These are phyloP conservation scores for Zygosaccharomyces pseudobailii DNA, from an alignment of 1,139 yeast genomes.

Conservation along the genomic window DNA sequence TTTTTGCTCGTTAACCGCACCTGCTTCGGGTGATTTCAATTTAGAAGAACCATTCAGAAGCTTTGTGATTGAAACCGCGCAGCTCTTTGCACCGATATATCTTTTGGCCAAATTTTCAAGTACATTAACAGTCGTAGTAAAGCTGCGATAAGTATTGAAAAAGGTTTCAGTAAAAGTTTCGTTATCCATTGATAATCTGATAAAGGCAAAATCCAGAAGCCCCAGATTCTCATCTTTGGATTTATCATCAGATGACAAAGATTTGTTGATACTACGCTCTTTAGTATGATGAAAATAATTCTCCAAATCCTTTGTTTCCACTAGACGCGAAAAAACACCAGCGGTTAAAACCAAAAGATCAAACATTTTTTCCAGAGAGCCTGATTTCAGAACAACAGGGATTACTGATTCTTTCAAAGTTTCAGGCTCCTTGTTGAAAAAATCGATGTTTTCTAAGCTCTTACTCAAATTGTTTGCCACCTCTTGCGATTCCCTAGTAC, in stretches of 20 bases:
- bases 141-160: slow-evolving; percentile 60
- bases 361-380: slow-evolving; percentile 53
- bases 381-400: slow-evolving; percentile 53
- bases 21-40: slow-evolving; percentile 6
- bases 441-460: slow-evolving; percentile 34
- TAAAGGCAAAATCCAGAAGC: slow-evolving; percentile 37
- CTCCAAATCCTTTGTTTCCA: slow-evolving; percentile 42
- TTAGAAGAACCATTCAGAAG: slow-evolving; percentile 18
- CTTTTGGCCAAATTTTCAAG: slow-evolving; percentile 48
- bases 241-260: slow-evolving; percentile 5
- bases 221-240: slow-evolving; percentile 20
- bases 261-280: slow-evolving; percentile 9
- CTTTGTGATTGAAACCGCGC: slow-evolving; percentile 47
- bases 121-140: slow-evolving; percentile 50
- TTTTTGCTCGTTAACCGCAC: slow-evolving; percentile 9
- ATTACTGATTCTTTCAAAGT: slow-evolving; percentile 34
- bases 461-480: slow-evolving; percentile 27
- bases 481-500: slow-evolving; percentile 24
- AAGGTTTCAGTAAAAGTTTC: slow-evolving; percentile 57
- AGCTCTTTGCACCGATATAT: slow-evolving; percentile 55
- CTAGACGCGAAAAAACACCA: slow-evolving; percentile 49
- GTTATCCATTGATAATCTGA: slow-evolving; percentile 51
- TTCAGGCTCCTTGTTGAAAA: slow-evolving; percentile 30
- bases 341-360: slow-evolving; percentile 62
- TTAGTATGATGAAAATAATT: slow-evolving; percentile 33